Evolutionary conservation across 768 basidiomycete species (phyloP), one percentile per base, ranked within the genome.

Genomic region (Pulveroboletus ravenelii): DNA sequence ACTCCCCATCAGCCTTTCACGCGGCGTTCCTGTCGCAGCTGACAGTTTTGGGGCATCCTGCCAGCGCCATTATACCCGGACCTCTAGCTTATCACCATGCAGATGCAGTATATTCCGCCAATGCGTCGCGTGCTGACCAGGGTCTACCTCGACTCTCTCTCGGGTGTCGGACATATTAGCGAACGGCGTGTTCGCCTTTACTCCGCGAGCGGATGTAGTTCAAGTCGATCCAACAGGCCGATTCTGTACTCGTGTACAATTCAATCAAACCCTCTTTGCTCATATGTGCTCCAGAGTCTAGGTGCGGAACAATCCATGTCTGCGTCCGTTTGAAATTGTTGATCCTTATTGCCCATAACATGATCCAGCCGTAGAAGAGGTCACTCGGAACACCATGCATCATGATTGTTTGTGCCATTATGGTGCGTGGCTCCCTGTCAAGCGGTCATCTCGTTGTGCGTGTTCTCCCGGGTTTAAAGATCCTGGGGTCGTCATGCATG

Each of bases 21-120:
- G 53, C 50, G 47, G 60, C 49, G 57, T 54, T 53, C 47, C 59
- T 63, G 57, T 58, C 36, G 41, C 44, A 38, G 12, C 12, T 67
- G 65, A 67, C 65, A 67, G 67, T 59, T 66, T 69, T 69, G 55
- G 65, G 65, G 65, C 60, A 31, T 27, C 37, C 15, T 44, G 35
- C 34, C 18, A 20, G 25, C 25, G 38, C 47, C 45, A 41, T 51
- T 30, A 35, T 35, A 35, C 15, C 34, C 34, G 7, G 34, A 31
- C 44, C 32, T 41, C 31, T 42, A 31, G 27, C 17, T 30, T 45
- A 43, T 62, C 62, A 54, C 44, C 50, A 42, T 51, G 42, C 51
- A 40, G 35, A 44, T 37, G 40, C 34, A 25, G 37, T 30, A 39
- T 42, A 37, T 35, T 31, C 45, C 46, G 44, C 40, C 32, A 31